Conservation (phyloP, 257 asterid species). For the Osmanthus fragrans region DNA sequence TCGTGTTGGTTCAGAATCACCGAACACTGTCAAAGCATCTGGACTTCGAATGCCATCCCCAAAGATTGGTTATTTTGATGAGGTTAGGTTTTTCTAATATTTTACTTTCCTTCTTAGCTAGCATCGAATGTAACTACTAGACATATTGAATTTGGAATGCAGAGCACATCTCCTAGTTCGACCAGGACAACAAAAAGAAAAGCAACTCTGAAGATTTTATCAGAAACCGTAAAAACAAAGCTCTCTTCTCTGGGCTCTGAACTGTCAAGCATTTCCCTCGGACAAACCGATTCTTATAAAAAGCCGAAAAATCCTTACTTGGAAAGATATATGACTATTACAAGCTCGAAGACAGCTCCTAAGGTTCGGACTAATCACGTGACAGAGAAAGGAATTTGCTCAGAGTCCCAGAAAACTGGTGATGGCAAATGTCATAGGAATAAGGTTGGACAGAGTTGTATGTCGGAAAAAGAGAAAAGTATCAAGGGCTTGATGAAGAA, state of each 20-base stretch:
- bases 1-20: conserved; percentile 19
- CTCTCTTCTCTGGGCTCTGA: not conserved
- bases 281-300: conserved; percentile 18
- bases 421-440: conserved; percentile 25
- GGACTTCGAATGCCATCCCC: conserved; percentile 67
- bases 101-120: not conserved
- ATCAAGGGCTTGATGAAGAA: conserved; percentile 17
- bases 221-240: not conserved
- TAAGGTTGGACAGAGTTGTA: conserved; percentile 18
- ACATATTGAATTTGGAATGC: conserved; percentile 11
- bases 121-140: not conserved
- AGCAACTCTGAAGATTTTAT: conserved; percentile 23
- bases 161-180: conserved; percentile 19
- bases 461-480: conserved; percentile 20
- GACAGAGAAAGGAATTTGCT: conserved; percentile 17
- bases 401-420: conserved; percentile 21
- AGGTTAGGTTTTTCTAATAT: conserved; percentile 35
- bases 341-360: conserved; percentile 17
- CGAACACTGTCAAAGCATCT: conserved; percentile 41
- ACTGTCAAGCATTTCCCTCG: conserved; percentile 19
- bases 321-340: conserved; percentile 13
- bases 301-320: conserved; percentile 25
- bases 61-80: conserved; percentile 53
- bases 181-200: conserved; percentile 25
- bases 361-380: not conserved